These are phyloP conservation scores for Athelia psychrophila DNA, from an alignment of 1,284 basidiomycete species.

Conservation along the genomic window DNA sequence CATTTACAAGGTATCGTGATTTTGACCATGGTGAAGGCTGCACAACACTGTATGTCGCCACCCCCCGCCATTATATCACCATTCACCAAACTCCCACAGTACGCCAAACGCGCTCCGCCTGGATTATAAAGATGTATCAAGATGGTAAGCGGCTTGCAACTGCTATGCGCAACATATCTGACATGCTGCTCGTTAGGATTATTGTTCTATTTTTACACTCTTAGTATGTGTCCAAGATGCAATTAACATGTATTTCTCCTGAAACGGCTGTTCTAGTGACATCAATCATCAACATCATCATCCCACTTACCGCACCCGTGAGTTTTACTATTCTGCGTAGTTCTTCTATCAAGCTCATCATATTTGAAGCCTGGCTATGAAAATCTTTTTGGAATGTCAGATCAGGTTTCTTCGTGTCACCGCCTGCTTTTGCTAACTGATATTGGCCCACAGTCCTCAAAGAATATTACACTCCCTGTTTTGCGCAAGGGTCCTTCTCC, in stretches of 20 bases:
- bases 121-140: constrained; percentile 36
- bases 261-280: constrained; percentile 23
- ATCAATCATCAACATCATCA: constrained; percentile 38
- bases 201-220: constrained; percentile 38
- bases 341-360: constrained; percentile 22
- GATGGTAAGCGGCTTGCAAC: constrained; percentile 28
- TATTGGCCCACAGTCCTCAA: constrained; percentile 32
- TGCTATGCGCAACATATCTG: background rate
- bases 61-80: background rate
- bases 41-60: constrained; percentile 31
- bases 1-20: constrained; percentile 30
- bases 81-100: constrained; percentile 19
- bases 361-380: background rate
- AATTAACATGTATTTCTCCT: background rate
- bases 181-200: constrained; percentile 22
- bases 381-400: constrained; percentile 41
- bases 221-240: constrained; percentile 23
- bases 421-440: background rate
- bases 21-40: constrained; percentile 34
- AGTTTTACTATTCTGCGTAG: constrained; percentile 7
- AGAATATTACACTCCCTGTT: constrained; percentile 42
- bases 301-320: constrained; percentile 35
- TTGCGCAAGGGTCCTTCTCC: constrained; percentile 37
- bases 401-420: constrained; percentile 1
- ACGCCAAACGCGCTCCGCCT: constrained; percentile 28